Base-by-base conservation (phyloP, 371 early-diverging fungal species). In the Synchytrium microbalum region DNA sequence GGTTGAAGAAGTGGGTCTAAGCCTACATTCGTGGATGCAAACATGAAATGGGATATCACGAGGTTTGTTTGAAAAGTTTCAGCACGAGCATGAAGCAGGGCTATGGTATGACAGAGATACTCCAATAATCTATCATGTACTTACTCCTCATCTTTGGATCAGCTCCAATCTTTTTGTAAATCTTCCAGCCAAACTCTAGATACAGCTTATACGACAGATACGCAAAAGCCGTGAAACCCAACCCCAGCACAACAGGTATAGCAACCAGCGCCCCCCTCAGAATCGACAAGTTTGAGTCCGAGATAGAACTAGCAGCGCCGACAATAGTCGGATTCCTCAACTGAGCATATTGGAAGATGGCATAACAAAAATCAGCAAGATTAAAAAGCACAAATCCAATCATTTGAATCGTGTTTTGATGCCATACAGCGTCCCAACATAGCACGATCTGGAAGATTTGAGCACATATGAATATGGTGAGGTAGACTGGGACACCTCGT, bases 161-260 rank as follows among this genome's bases (percentile, higher is more conserved):
- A 1, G 81, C 81, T 5, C 81, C 81, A 28, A 80, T 63, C 51
- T 77, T 70, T 66, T 80, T 80, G 64, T 75, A 80, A n/a, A 75
- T 69, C 27, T 62, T 71, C 81, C 81, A 80, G n/a, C 81, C 81
- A 73, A 80, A 80, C 10, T 78, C 67, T 14, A 67, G 56, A 66
- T 78, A 75, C 53, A 80, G 68, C 53, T 68, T 68, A 38, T 62
- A 65, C 30, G 78, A 61, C 55, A 71, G 65, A 38, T 64, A 2
- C 77, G 78, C 76, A 0, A 71, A 76, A 29, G 60, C 16, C 56
- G 63, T 58, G 58, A 76, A 78, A 1, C 60, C 53, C 54, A 71
- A 59, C 16, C 69, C 30, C 29, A 71, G 53, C 52, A 77, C 71
- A 23, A 74, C 63, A 25, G 61, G 60, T 57, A 65, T 19, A 19